A percentile compares a stretch with the other conserved stretches of the same genome.
Evolutionary conservation across 1,139 yeast genomes (phyloP).

Genomic region (Protomyces arabidopsidicola): DNA sequence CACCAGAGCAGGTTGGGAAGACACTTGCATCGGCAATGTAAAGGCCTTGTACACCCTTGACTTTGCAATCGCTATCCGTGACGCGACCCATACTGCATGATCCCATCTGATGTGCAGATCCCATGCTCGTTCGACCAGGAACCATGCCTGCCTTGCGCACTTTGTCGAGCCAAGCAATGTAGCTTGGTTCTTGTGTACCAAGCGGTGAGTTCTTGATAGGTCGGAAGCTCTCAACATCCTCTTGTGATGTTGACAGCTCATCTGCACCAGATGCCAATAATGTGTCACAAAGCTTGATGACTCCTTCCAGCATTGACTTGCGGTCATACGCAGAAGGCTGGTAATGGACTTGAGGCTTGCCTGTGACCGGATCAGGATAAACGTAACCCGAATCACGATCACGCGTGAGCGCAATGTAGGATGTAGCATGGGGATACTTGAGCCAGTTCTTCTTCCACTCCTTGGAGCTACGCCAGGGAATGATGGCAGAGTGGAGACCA

Average conservation of each 20-base stretch:
- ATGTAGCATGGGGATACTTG: constrained; percentile 45
- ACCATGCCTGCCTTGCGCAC: constrained; percentile 40
- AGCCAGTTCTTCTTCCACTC: constrained; percentile 42
- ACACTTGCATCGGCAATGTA: constrained; percentile 57
- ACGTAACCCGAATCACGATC: constrained; percentile 49
- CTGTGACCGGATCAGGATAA: constrained; percentile 42
- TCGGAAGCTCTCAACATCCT: constrained; percentile 44
- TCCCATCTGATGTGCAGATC: constrained; percentile 62
- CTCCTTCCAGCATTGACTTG: constrained; percentile 45
- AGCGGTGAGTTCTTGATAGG: constrained; percentile 46
- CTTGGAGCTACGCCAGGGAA: constrained; percentile 48
- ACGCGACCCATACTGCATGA: constrained; percentile 59
- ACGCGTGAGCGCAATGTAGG: constrained; percentile 50
- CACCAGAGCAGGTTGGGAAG: constrained; percentile 59
- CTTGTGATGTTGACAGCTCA: constrained; percentile 42
- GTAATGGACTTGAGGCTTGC: constrained; percentile 45
- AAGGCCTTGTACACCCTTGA: constrained; percentile 52
- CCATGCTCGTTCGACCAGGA: constrained; percentile 43
- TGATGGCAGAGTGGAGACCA: constrained; percentile 41
- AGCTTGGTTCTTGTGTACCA: constrained; percentile 47
- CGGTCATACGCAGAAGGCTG: constrained; percentile 46
- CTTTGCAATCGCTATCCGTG: constrained; percentile 48
- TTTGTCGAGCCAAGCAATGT: constrained; percentile 46
- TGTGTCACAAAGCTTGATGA: constrained; percentile 48
- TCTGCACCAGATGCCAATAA: constrained; percentile 53